A percentile compares a stretch with the other conserved stretches of the same genome.
Evolutionary conservation across 352 stramenopile species (phyloP).

Genomic region (Achlya hypogyna): DNA sequence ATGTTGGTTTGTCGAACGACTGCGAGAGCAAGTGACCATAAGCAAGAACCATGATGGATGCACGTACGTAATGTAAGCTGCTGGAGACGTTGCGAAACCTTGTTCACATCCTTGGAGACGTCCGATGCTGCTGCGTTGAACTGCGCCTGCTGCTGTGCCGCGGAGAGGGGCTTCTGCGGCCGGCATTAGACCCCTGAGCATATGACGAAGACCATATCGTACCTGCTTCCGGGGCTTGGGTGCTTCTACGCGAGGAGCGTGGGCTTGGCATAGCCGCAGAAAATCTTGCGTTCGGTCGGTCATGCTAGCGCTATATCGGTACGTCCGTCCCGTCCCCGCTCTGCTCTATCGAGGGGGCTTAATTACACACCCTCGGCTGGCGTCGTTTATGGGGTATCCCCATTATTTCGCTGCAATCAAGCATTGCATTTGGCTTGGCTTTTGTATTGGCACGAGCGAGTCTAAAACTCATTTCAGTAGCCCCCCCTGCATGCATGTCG

Average conservation of each 20-base stretch:
- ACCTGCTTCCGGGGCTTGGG: conserved; percentile 23
- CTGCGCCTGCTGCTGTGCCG: conserved; percentile 61
- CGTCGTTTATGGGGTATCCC: background rate
- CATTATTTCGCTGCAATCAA: background rate
- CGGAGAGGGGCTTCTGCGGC: conserved; percentile 36
- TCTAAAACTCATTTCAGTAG: background rate
- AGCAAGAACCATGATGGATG: background rate
- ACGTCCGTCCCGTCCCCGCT: background rate
- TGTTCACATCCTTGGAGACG: conserved; percentile 75
- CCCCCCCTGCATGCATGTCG: background rate
- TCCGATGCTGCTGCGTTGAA: conserved; percentile 74
- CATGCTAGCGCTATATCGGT: conserved; percentile 1
- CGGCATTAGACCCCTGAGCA: background rate
- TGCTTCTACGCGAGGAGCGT: conserved; percentile 29
- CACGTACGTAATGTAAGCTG: conserved; percentile 64
- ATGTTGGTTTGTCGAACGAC: conserved; percentile 84
- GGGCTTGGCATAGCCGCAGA: conserved; percentile 49
- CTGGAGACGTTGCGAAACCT: conserved; percentile 71
- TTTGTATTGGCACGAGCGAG: background rate
- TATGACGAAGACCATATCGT: background rate
- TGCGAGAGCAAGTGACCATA: conserved; percentile 16
- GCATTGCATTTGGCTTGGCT: background rate
- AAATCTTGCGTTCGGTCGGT: conserved; percentile 58
- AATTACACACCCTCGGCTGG: background rate
- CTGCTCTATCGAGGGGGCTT: background rate